Evolutionary conservation across 345 rosid species (phyloP), one percentile per base, ranked within the genome.

Genomic region (Syzygium jambos): DNA sequence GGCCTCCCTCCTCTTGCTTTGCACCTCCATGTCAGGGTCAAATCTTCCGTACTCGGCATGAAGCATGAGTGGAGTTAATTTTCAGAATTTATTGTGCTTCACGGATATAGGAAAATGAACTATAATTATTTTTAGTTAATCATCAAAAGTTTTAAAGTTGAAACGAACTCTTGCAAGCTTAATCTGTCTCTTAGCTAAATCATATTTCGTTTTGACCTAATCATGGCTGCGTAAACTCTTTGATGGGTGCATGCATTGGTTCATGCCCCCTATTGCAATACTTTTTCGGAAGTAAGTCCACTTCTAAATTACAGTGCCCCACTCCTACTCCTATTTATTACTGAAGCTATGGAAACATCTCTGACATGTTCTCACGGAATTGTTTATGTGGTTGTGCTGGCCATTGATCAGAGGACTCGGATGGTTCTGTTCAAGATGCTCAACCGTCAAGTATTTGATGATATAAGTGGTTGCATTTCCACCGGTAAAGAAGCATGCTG

Each of bases 401-500:
- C 94, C 84, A 92, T 96, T 85, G 99, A 97, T 91, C 96, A 96
- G 5, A 94, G 98, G 88, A 96, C 95, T 6, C 94, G 96, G 34
- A 95, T 94, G 97, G 95, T 96, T 86, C 91, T 97, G 51, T 97
- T 95, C 91, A 97, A 96, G 89, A 95, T 97, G 98, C 91, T 97
- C 57, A 91, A 95, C 88, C 92, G 95, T 0, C 97, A 95, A 63
- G 94, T 95, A 5, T 95, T 95, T 87, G 87, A 94, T 84, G 94
- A 95, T 86, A 95, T 94, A 38, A 96, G 94, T 85, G 99, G 98
- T 46, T 94, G 99, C 92, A 96, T 97, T 85, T 97, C 99, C 2
- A 97, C 96, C 27, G 99, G 98, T 57, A 93, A 96, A 93, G 99
- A 95, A 92, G 99, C 95, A 89, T 83, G 54, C 30, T 16, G 10